Evolutionary conservation across 2,329 filamentous ascomycete species (phyloP), one percentile per base, ranked within the genome.

Genomic region (Curvularia spicifera): DNA sequence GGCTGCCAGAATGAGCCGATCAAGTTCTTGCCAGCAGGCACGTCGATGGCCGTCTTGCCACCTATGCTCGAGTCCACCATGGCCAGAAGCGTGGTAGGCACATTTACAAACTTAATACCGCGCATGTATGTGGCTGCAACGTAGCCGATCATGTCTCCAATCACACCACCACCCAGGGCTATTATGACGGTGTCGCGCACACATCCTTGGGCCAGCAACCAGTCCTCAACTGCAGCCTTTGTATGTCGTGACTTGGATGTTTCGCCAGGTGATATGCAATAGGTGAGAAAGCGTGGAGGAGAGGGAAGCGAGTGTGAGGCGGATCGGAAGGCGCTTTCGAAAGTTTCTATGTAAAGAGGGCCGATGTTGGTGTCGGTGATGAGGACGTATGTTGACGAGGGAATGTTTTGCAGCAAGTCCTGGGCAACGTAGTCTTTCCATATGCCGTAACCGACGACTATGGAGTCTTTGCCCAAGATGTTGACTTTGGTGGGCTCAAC

Each of bases 1-100:
- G 95, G 95, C 76, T 99, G 95, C 93, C 94, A 98, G 79, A 99
- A 98, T 33, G 94, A 88, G 4, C 95, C 95, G 56, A 99, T 88
- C 61, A 99, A 80, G 75, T 99, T 99, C 83, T 99, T 99, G 60
- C 95, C 95, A 75, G 93, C 86, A 7, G 94, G 93, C 0, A 92
- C 96, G 75, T 99, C 95, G 77, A 99, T 98, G 56, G 95, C 95
- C 9, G 95, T 99, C 83, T 99, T 99, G 63, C 95, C 95, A 61
- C 95, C 95, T 73, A 99, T 98, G 37, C 93, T 97, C 45, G 94
- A 98, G 79, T 99, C 95, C 42, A 99, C 95, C 95, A 99, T 99
- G 64, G 95, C 88, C 52, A 99, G 84, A 56, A 99, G 83, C 0
- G 93, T 97, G 9, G 95, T 99, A 1, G 95, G 95, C 46, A 99